Conservation (phyloP, 1,284 basidiomycete genomes). For the Marasmius oreades region DNA sequence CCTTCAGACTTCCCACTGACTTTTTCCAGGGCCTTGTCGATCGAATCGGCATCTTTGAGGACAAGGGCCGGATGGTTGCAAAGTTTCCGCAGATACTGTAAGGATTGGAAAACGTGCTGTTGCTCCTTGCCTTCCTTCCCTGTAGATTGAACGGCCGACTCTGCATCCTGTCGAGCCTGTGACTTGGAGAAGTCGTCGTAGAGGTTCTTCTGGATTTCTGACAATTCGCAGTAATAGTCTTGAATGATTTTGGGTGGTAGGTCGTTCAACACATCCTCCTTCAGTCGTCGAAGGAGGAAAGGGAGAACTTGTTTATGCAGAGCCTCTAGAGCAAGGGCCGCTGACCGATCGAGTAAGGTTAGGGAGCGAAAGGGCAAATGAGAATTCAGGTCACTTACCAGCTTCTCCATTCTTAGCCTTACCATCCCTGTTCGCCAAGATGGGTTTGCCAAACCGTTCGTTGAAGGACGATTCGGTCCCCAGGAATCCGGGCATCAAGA, state of each 20-base stretch:
- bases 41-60: slow-evolving; percentile 65
- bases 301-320: slow-evolving; percentile 99
- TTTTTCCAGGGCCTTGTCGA: slow-evolving; percentile 61
- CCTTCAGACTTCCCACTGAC: slow-evolving; percentile 40
- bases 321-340: slow-evolving; percentile 90
- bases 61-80: slow-evolving; percentile 97
- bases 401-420: slow-evolving; percentile 95
- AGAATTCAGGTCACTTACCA: slow-evolving; percentile 45
- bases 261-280: slow-evolving; percentile 96
- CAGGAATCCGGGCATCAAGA: slow-evolving; percentile 98
- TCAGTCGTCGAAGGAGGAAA: slow-evolving; percentile 93
- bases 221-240: slow-evolving; percentile 98
- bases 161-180: slow-evolving; percentile 62
- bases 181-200: slow-evolving; percentile 93
- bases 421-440: slow-evolving; percentile 91
- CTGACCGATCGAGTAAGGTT: slow-evolving; percentile 34
- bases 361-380: slow-evolving; percentile 5
- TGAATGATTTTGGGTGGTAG: slow-evolving; percentile 99
- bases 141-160: slow-evolving; percentile 56
- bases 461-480: slow-evolving; percentile 96
- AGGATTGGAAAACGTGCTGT: slow-evolving; percentile 91
- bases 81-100: slow-evolving; percentile 96
- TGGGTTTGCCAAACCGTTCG: slow-evolving; percentile 95
- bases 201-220: slow-evolving; percentile 87
- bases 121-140: slow-evolving; percentile 48